Conservation (phyloP, 306 rosid genomes). For the Trichosanthes cucumerina region DNA sequence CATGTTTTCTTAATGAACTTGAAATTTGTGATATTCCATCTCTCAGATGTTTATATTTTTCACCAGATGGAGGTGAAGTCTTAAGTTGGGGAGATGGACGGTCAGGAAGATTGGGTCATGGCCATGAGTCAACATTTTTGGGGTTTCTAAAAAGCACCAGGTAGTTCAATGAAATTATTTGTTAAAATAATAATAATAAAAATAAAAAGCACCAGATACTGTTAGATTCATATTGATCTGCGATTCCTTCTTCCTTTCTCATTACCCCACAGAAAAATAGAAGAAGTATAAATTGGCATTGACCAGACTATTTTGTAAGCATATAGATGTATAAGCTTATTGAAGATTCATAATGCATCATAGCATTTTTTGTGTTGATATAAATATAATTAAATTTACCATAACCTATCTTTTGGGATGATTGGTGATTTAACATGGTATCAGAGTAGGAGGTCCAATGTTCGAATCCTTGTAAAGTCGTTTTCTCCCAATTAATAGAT, state of each 20-base stretch:
- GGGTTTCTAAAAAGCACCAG: conserved; percentile 68
- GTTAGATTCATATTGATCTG: background rate
- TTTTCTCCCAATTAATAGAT: no score
- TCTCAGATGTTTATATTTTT: conserved; percentile 15
- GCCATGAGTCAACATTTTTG: conserved; percentile 47
- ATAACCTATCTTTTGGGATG: no score
- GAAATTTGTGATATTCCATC: background rate
- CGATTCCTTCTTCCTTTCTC: background rate
- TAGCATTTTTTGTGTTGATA: background rate
- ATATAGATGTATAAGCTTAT: background rate
- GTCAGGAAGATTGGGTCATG: conserved; percentile 93
- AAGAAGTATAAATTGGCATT: background rate
- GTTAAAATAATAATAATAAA: background rate
- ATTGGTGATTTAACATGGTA: no score
- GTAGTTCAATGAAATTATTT: conserved; percentile 18
- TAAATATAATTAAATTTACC: no score
- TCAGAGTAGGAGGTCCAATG: no score
- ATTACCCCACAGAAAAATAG: background rate
- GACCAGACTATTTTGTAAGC: background rate
- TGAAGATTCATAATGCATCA: background rate
- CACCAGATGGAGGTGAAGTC: conserved; percentile 65
- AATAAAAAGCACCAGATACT: conserved; percentile 47
- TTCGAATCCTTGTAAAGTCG: no score
- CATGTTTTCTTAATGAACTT: background rate
- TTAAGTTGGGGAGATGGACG: conserved; percentile 92